Conservation (phyloP, 441 rosid species). For the Viola pubescens region DNA sequence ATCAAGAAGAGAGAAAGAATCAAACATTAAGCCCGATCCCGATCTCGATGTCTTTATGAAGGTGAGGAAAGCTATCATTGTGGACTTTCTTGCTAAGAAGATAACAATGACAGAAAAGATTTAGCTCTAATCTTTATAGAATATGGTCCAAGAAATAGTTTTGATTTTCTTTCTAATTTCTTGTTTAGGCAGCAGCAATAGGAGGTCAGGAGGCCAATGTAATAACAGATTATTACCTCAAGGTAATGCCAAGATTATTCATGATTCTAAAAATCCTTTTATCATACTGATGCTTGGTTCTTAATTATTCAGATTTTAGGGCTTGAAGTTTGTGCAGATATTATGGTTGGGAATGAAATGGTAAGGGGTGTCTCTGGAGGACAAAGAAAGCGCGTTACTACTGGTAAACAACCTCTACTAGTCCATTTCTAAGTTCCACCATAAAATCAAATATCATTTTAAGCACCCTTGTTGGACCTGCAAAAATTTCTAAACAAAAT, state of each 20-base stretch:
- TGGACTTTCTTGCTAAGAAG: not conserved
- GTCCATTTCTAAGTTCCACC: not conserved
- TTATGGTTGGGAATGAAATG: conserved; percentile 78
- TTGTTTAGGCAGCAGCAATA: conserved; percentile 26
- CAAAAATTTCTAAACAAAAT: too few species aligned
- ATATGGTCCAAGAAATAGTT: not conserved
- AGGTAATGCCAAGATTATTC: conserved; percentile 19
- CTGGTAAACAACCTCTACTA: conserved; percentile 31
- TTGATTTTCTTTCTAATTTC: not conserved
- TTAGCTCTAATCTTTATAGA: not conserved
- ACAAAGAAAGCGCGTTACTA: conserved; percentile 79
- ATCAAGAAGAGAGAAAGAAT: conserved; percentile 24
- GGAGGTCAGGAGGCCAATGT: conserved; percentile 58
- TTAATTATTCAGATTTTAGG: conserved; percentile 49
- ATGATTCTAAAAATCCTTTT: not conserved
- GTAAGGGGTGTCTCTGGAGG: conserved; percentile 85
- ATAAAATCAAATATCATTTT: not conserved
- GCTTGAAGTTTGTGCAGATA: conserved; percentile 74
- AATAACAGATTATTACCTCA: conserved; percentile 56
- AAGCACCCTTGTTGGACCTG: too few species aligned
- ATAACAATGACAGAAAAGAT: not conserved
- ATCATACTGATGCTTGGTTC: not conserved
- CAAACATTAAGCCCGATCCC: conserved; percentile 26
- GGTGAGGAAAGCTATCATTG: conserved; percentile 10
- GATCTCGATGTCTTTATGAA: conserved; percentile 29